phyloP scores from a whole-genome alignment of 441 rosid species.

The Syzygium malaccense region DNA sequence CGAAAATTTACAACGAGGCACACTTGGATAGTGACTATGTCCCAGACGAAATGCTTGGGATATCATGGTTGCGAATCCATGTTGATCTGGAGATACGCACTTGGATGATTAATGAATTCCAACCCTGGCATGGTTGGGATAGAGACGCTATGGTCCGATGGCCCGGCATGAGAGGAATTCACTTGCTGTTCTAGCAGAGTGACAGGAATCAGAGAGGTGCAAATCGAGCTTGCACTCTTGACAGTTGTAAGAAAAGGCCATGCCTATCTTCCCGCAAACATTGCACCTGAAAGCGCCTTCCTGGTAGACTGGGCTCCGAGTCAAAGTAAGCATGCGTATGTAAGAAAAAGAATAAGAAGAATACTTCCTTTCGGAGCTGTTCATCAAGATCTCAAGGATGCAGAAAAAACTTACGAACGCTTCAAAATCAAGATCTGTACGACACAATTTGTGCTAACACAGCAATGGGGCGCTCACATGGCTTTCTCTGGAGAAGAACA shows the following conservation, averaged over 20 bases:
- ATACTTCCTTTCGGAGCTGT: background rate
- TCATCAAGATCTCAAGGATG: background rate
- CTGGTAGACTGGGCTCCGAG: background rate
- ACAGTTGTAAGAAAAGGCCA: background rate
- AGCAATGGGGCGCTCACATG: background rate
- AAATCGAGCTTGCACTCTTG: background rate
- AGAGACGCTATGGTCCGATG: background rate
- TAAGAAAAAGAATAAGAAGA: background rate
- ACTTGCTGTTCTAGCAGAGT: background rate
- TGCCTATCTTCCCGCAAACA: background rate
- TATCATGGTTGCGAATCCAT: background rate
- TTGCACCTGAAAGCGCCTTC: background rate
- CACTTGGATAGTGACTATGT: background rate
- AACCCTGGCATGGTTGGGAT: background rate
- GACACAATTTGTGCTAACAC: background rate
- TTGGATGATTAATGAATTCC: background rate
- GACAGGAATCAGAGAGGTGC: background rate
- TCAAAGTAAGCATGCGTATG: background rate
- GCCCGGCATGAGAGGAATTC: background rate
- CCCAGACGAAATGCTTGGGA: background rate
- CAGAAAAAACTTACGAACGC: background rate
- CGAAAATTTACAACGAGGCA: background rate
- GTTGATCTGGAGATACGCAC: background rate
- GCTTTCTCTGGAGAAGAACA: background rate
- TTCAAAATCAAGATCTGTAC: background rate